Conservation (phyloP, 371 early-diverging fungal genomes). For the Syncephalastrum sp. region DNA sequence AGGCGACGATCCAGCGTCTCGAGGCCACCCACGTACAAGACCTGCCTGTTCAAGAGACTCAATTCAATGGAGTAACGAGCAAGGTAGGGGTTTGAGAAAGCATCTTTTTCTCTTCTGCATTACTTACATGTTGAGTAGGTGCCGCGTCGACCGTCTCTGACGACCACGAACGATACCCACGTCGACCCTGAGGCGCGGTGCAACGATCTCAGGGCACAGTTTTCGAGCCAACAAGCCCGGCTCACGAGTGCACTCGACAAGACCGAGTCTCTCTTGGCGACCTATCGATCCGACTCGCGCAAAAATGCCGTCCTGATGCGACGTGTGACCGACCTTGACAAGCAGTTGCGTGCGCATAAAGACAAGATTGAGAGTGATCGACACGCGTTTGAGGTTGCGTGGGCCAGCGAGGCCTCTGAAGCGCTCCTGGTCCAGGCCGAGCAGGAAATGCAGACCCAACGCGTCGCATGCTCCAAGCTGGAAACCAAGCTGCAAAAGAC, state of each 20-base stretch:
- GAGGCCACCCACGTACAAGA: too few relatives aligned
- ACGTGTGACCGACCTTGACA: slow-evolving; percentile 13
- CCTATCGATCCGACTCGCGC: slow-evolving; percentile 2
- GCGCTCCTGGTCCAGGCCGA: slow-evolving; percentile 10
- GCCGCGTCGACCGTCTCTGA: too few relatives aligned
- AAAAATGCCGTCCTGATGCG: slow-evolving; percentile 12
- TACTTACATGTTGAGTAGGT: too few relatives aligned
- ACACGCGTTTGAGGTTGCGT: slow-evolving; percentile 10
- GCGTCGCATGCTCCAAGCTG: slow-evolving; percentile 19
- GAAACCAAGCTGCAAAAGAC: slow-evolving; percentile 26
- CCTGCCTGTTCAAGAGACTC: too few relatives aligned
- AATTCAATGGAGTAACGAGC: too few relatives aligned
- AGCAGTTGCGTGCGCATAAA: slow-evolving; percentile 11
- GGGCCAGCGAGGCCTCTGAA: slow-evolving; percentile 6
- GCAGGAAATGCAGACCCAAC: slow-evolving; percentile 22
- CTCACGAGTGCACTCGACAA: slow-evolving; percentile 6
- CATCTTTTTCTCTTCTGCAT: too few relatives aligned
- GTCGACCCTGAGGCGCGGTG: too few relatives aligned
- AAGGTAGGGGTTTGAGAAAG: too few relatives aligned
- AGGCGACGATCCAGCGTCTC: too few relatives aligned
- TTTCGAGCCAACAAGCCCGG: slow-evolving; percentile 8
- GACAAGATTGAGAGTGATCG: slow-evolving; percentile 12
- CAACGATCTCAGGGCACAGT: too few relatives aligned
- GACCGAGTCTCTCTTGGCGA: slow-evolving; percentile 1
- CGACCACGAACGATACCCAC: too few relatives aligned